phyloP scores from a whole-genome alignment of 305 asterid species.

The Fraxinus xanthoxyloides region DNA sequence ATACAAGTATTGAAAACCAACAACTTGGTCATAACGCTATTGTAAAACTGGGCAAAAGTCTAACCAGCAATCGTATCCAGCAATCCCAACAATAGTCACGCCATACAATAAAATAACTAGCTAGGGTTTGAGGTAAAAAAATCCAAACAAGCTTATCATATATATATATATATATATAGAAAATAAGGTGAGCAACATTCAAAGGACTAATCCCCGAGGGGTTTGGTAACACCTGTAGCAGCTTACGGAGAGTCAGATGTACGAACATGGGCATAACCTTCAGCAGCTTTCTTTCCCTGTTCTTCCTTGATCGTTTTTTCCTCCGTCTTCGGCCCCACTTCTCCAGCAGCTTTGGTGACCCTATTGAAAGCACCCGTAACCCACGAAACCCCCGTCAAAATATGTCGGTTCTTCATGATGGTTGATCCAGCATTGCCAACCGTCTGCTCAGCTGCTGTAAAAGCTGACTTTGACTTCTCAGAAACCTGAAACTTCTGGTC shows the following conservation, averaged over 20 bases:
- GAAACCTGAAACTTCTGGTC: conserved; percentile 71
- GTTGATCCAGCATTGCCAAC: conserved; percentile 67
- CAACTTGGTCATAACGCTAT: neutral
- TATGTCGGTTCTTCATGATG: conserved; percentile 65
- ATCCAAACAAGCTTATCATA: conserved; percentile 16
- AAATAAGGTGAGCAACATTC: conserved; percentile 14
- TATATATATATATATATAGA: conserved; percentile 18
- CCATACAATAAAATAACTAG: neutral
- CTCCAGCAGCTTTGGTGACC: conserved; percentile 63
- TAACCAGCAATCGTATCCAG: neutral
- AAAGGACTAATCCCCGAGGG: conserved; percentile 54
- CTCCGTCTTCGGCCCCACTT: conserved; percentile 61
- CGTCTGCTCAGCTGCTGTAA: conserved; percentile 67
- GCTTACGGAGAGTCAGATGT: conserved; percentile 26
- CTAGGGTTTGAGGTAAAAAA: neutral
- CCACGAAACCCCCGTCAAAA: conserved; percentile 73
- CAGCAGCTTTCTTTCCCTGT: conserved; percentile 34
- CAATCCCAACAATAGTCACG: neutral
- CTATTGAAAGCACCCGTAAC: conserved; percentile 65
- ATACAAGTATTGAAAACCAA: neutral
- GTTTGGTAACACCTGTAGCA: conserved; percentile 31
- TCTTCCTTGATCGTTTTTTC: conserved; percentile 61
- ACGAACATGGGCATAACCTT: conserved; percentile 36
- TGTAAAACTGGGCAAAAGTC: neutral
- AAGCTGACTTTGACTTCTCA: conserved; percentile 65